Percentiles rank a stretch among this genome's conserved stretches.
These are phyloP conservation scores for Botrytis aclada DNA, from an alignment of 2,329 filamentous ascomycete species.

Conservation along the genomic window DNA sequence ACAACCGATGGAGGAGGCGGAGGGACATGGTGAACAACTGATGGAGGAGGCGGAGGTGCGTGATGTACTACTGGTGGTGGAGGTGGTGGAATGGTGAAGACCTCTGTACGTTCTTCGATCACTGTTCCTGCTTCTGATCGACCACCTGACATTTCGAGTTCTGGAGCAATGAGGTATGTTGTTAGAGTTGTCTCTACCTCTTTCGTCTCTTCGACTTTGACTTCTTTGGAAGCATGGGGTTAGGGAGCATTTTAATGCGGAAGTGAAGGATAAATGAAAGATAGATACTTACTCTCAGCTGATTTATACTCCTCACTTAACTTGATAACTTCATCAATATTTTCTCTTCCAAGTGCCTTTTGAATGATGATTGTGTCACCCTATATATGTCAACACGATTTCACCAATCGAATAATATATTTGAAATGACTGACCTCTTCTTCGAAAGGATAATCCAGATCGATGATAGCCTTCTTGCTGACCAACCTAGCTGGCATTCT, in stretches of 20 bases:
- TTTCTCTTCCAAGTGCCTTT: conserved; percentile 80
- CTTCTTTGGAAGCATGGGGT: conserved; percentile 21
- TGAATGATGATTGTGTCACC: conserved; percentile 78
- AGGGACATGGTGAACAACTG: conserved; percentile 12
- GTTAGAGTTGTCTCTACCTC: conserved; percentile 28
- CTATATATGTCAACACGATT: conserved; percentile 48
- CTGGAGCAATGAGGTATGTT: conserved; percentile 30
- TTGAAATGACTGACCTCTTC: conserved; percentile 64
- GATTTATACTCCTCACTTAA: conserved; percentile 73
- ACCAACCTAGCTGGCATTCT: conserved; percentile 79
- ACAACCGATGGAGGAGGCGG: conserved; percentile 20
- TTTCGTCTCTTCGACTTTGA: conserved; percentile 12
- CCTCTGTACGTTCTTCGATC: conserved; percentile 49
- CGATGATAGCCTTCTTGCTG: conserved; percentile 74
- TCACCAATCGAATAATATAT: background rate
- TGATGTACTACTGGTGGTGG: conserved; percentile 23
- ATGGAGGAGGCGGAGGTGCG: conserved; percentile 29
- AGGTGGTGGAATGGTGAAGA: conserved; percentile 38
- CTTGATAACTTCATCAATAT: conserved; percentile 86
- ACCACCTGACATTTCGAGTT: conserved; percentile 39
- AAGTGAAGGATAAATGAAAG: conserved; percentile 1
- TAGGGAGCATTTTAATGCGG: conserved; percentile 20
- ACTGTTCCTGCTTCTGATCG: conserved; percentile 48
- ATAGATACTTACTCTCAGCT: conserved; percentile 44
- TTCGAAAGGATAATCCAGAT: conserved; percentile 80